Evolutionary conservation across 306 rosid species (phyloP), one percentile per base, ranked within the genome.

Genomic region (Castanea mollissima): DNA sequence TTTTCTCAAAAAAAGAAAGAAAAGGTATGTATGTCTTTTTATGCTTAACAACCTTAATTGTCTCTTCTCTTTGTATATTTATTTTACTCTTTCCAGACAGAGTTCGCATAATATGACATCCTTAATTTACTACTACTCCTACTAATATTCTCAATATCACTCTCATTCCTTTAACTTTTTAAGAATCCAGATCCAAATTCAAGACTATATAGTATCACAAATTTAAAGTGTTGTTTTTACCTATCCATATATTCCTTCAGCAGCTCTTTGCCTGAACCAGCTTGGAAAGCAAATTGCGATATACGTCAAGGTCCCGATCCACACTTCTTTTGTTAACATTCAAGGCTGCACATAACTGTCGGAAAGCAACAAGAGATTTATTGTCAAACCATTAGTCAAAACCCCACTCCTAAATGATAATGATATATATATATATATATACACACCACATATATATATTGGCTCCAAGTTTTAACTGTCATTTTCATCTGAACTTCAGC

Each of bases 231-330:
- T 73, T 78, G 72, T 81, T 82, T 78, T 69, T 88, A 96, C 98
- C 99, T 93, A 79, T 86, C 94, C 60, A 96, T 79, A 32, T 96
- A 96, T 87, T 96, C 99, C 93, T 78, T 93, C 54, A 93, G 97
- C 81, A 96, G 85, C 79, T 96, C 98, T 79, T 96, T 19, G 99
- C 99, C 86, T 96, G 99, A 85, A 93, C 99, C 88, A 96, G 80
- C 86, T 93, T 96, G 46, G 99, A 93, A 57, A 96, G 99, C 78
- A 93, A 86, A 83, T 96, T 93, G 63, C 98, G 98, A 76, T 93
- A 96, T 78, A 96, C 94, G 34, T 96, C 99, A 87, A 96, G 92
- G 88, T 96, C 99, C 35, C 98, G 89, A 81, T 96, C 99, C 76
- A 96, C 99, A 76, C 94, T 86, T 88, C 89, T 88, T 85, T 96